These are phyloP conservation scores for Oxyria digyna DNA, from an alignment of 148 eudicot genomes.

Conservation along the genomic window DNA sequence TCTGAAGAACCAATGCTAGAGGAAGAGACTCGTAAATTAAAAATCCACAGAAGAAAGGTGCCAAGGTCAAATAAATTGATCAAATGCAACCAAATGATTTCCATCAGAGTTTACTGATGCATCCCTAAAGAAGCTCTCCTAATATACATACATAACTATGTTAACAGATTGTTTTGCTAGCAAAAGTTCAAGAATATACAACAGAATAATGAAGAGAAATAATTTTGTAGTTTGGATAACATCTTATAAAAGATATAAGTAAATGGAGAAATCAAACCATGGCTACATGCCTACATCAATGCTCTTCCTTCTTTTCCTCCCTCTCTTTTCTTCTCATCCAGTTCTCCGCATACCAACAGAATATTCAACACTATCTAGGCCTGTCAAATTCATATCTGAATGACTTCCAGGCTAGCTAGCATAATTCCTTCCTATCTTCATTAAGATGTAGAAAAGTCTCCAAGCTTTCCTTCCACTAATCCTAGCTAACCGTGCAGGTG, in stretches of 20 bases:
- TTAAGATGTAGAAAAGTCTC: not conserved
- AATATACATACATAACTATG: not conserved
- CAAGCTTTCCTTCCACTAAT: not conserved
- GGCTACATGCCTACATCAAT: not conserved
- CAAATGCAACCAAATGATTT: not conserved
- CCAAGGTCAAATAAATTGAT: not conserved
- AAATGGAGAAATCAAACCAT: not conserved
- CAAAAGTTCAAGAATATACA: not conserved
- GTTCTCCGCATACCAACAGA: not conserved
- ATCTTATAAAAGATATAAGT: not conserved
- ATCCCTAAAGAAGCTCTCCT: not conserved
- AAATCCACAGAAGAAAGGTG: not conserved
- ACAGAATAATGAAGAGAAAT: not conserved
- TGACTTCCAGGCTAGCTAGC: not conserved
- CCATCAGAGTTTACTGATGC: constrained; percentile 2
- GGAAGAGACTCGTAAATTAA: not conserved
- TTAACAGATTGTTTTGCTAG: not conserved
- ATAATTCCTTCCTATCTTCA: not conserved
- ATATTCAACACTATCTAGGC: not conserved
- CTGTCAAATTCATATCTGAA: not conserved
- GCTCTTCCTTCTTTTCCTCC: not conserved
- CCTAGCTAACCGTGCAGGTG: no score
- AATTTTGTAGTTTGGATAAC: not conserved
- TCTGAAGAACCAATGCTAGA: not conserved
- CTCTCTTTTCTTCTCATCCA: constrained; percentile 1